Evolutionary conservation across 768 basidiomycete genomes (phyloP), one percentile per base, ranked within the genome.

Genomic region (Kondoa subrosea): DNA sequence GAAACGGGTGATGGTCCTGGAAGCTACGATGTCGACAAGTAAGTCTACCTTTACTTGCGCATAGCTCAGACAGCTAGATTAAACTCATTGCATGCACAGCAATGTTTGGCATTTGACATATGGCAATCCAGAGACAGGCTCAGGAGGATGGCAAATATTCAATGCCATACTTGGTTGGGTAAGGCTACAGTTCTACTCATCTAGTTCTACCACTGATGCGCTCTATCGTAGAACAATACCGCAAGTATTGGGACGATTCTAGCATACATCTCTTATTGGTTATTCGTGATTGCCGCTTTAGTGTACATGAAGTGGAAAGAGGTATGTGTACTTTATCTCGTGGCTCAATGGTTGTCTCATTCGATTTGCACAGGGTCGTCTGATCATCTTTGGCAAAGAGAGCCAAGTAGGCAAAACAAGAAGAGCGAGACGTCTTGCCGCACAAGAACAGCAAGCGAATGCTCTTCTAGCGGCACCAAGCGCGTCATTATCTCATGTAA

Each of bases 241-340:
- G 70, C 67, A 0, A 34, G 69, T 83, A 82, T 86, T 68, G 90
- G 92, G 15, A 82, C 86, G 1, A 81, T 96, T 26, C 80, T 93
- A n/a, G 79, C 85, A 0, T 97, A 96, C 76, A 83, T 89, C 61
- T 87, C 89, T 77, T 96, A 92, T 80, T 96, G 92, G 92, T 71
- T 95, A 69, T 83, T 85, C 15, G 87, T 87, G 71, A 84, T 92
- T 59, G 82, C 74, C 34, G 79, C 79, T 1, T 81, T 97, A 64
- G 74, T 87, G 64, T 82, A 76, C 72, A 74, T 79, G 72, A 78
- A 78, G 75, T 81, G 78, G 78, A 56, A 73, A 27, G 80, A 80
- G 68, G 80, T 79, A 26, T 74, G 79, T 32, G 66, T 74, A 31
- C 67, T 72, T 16, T 50, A 50, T 21, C 40, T 50, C 40, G 40